phyloP scores from a whole-genome alignment of 768 basidiomycete genomes.

The Mycena belliarum region DNA sequence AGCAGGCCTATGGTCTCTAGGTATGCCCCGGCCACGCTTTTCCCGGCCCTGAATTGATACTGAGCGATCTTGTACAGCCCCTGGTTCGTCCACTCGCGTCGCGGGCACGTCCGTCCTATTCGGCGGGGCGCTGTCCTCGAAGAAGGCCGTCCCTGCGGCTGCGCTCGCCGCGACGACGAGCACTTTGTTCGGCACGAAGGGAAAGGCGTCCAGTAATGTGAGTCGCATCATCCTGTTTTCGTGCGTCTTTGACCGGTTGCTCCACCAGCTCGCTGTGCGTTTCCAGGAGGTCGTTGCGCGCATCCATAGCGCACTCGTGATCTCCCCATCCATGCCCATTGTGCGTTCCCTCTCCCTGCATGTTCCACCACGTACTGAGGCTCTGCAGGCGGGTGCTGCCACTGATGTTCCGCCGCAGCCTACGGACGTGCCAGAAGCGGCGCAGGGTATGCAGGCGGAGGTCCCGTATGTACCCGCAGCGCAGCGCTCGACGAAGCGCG shows the following conservation, averaged over 20 bases:
- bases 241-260: background rate
- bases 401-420: conserved; percentile 15
- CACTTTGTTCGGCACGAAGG: conserved; percentile 45
- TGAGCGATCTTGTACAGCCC: background rate
- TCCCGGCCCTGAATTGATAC: background rate
- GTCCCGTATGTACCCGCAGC: conserved; percentile 77
- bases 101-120: conserved; percentile 26
- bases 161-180: conserved; percentile 36
- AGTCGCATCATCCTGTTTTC: background rate
- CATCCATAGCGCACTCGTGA: conserved; percentile 66
- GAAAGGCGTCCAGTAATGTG: background rate
- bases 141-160: background rate
- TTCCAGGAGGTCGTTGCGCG: conserved; percentile 61
- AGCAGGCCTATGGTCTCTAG: conserved; percentile 31
- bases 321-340: conserved; percentile 55
- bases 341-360: conserved; percentile 26
- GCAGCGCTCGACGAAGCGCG: conserved; percentile 43
- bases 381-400: background rate
- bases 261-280: conserved; percentile 21
- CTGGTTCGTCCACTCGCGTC: background rate
- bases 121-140: conserved; percentile 8
- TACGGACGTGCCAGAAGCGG: conserved; percentile 26
- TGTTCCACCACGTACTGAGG: background rate
- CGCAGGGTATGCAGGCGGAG: conserved; percentile 56
- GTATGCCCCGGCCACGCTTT: conserved; percentile 21